Percentiles rank a stretch among this genome's conserved stretches.
These are phyloP conservation scores for Thinopyrum elongatum DNA, from an alignment of 176 grass and related monocot species.

Conservation along the genomic window DNA sequence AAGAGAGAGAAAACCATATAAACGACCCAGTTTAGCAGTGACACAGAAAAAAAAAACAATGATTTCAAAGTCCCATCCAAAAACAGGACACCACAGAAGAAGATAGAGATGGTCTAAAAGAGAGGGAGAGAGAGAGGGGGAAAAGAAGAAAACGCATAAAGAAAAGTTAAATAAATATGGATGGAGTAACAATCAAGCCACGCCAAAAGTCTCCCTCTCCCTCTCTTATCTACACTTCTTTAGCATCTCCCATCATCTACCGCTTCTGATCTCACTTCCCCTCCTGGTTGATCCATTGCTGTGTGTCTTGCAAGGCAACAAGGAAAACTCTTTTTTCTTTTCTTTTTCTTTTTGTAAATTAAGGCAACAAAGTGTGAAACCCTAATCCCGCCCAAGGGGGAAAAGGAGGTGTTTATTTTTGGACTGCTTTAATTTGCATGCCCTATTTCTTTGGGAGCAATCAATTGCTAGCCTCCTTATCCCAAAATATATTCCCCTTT, in stretches of 20 bases:
- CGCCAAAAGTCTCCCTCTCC: background rate
- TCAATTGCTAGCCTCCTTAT: slow-evolving; percentile 10
- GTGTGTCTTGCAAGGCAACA: background rate
- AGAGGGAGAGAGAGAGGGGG: too few species aligned
- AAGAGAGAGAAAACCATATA: slow-evolving; percentile 42
- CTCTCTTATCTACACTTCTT: background rate
- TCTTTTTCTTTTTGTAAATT: background rate
- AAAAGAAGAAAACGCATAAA: background rate
- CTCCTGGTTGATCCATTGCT: background rate
- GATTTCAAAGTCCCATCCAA: background rate
- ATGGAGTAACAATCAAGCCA: slow-evolving; percentile 35
- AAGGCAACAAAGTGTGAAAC: background rate
- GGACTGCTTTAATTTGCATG: background rate
- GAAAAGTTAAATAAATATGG: background rate
- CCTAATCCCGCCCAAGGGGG: background rate
- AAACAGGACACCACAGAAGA: background rate
- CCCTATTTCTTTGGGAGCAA: background rate
- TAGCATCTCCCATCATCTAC: slow-evolving; percentile 8
- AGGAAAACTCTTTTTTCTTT: too few species aligned
- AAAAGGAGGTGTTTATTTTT: background rate
- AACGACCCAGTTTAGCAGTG: background rate
- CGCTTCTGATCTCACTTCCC: background rate
- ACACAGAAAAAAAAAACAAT: background rate
- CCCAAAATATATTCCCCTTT: slow-evolving; percentile 27
- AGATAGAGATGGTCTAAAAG: too few species aligned